These are phyloP conservation scores for Trichoderma polysporum DNA, from an alignment of 2,329 filamentous ascomycete species.

Conservation along the genomic window DNA sequence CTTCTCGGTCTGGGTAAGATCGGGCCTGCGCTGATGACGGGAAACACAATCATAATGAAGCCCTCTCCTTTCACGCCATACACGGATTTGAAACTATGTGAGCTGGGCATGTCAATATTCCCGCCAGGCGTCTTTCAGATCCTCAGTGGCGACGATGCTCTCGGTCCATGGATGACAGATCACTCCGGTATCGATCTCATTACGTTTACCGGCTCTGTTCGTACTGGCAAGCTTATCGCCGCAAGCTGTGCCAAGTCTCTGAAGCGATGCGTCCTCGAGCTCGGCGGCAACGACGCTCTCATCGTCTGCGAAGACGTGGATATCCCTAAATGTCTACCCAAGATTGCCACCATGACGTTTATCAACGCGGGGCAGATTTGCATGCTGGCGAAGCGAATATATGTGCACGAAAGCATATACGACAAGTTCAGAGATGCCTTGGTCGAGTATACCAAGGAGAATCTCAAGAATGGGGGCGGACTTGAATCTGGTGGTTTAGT, in stretches of 20 bases:
- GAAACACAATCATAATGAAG: slow-evolving; percentile 57
- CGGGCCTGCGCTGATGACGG: slow-evolving; percentile 55
- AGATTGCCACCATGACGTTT: slow-evolving; percentile 46
- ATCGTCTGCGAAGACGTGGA: slow-evolving; percentile 48
- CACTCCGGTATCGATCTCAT: slow-evolving; percentile 62
- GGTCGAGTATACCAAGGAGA: slow-evolving; percentile 45
- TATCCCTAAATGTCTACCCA: slow-evolving; percentile 35
- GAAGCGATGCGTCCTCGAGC: slow-evolving; percentile 66
- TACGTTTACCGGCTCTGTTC: slow-evolving; percentile 71
- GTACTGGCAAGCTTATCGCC: slow-evolving; percentile 71
- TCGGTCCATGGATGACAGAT: slow-evolving; percentile 57
- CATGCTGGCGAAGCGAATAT: slow-evolving; percentile 58
- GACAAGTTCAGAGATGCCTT: slow-evolving; percentile 49
- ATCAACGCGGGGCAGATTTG: slow-evolving; percentile 59
- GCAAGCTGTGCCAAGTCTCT: slow-evolving; percentile 64
- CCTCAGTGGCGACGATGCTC: slow-evolving; percentile 58
- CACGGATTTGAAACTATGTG: slow-evolving; percentile 56
- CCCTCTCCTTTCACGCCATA: slow-evolving; percentile 60
- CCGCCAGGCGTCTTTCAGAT: slow-evolving; percentile 62
- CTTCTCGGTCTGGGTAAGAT: slow-evolving; percentile 53
- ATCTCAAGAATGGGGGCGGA: slow-evolving; percentile 46
- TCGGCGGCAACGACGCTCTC: slow-evolving; percentile 67
- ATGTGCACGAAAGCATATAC: slow-evolving; percentile 58
- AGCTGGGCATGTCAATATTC: slow-evolving; percentile 56
- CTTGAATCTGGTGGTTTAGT: slow-evolving; percentile 44